Evolutionary conservation across 1,139 yeast genomes (phyloP).

Genomic region (Candida glucosophila): DNA sequence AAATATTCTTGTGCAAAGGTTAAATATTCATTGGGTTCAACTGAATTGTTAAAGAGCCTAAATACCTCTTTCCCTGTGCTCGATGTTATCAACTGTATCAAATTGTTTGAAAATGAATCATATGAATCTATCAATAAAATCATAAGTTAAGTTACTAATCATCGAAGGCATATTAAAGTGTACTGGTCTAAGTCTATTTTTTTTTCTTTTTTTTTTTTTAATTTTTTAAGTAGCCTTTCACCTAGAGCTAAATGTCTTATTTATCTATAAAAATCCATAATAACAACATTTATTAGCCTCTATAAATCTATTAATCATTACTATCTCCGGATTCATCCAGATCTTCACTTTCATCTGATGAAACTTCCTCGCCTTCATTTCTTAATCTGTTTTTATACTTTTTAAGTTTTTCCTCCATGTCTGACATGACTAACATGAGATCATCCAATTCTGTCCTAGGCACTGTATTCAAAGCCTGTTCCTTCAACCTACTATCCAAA

Average conservation of each 20-base stretch:
- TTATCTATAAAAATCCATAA: neutral
- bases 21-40: conserved; percentile 25
- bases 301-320: neutral
- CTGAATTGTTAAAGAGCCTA: conserved; percentile 71
- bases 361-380: conserved; percentile 39
- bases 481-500: too few species aligned
- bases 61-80: conserved; percentile 49
- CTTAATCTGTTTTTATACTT: conserved; percentile 48
- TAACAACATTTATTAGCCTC: too few species aligned
- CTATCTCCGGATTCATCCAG: conserved; percentile 1
- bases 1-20: conserved; percentile 29
- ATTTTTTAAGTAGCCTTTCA: neutral
- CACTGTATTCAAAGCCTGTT: too few species aligned
- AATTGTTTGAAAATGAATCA: conserved; percentile 87
- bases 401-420: conserved; percentile 60
- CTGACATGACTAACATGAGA: conserved; percentile 63
- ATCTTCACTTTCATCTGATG: conserved; percentile 28
- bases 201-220: neutral
- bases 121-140: conserved; percentile 83
- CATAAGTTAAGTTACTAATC: conserved; percentile 13
- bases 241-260: neutral
- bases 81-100: conserved; percentile 53
- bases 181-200: neutral
- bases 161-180: neutral
- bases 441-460: conserved; percentile 67